Base-by-base conservation (phyloP, 805 yeast species). In the Candida sakaeoensis region DNA sequence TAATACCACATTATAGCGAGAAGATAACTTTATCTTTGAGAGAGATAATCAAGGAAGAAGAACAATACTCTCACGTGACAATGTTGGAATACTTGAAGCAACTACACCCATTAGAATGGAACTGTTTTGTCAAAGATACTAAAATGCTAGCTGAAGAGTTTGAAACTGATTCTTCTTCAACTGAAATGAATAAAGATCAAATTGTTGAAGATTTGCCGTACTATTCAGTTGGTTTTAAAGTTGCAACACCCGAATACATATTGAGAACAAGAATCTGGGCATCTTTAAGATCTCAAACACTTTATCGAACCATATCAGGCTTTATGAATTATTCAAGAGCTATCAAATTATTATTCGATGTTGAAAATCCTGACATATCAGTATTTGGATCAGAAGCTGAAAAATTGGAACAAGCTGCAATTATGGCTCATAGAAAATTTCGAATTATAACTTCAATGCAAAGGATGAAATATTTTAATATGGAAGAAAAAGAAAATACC, bases 291-390 rank as follows among this genome's bases (percentile, higher is more conserved):
- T 85, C 96, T 29, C 99, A 91, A 73, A 93, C 99, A 25, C 72
- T 91, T 55, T 91, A 91, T 72, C 83, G 99, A 66, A 93, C 99
- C 35, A 91, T 91, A 39, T 86, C 96, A 41, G 99, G 99, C 57
- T 93, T 91, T 72, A 91, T 91, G 99, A 93, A 91, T 71, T 91
- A 91, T 63, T 85, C 96, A 22, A 83, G 96, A 65, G 98, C 99
- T 22, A 88, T 91, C 57, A 93, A 90, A 65, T 71, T 91, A 55
- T 73, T 91, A 44, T 89, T 88, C 53, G 74, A 73, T 69, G 95
- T 93, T 54, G 98, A 93, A 65, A 86, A 87, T 63, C 95, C 95
- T 33, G 95, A 86, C 63, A 81, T 34, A 9, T 48, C 47, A 5
- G 50, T 50, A 1, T 51, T 53, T 25, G 58, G 55, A 3, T 51